Base-by-base conservation (phyloP, 345 rosid species). In the Salix koriyanagi region DNA sequence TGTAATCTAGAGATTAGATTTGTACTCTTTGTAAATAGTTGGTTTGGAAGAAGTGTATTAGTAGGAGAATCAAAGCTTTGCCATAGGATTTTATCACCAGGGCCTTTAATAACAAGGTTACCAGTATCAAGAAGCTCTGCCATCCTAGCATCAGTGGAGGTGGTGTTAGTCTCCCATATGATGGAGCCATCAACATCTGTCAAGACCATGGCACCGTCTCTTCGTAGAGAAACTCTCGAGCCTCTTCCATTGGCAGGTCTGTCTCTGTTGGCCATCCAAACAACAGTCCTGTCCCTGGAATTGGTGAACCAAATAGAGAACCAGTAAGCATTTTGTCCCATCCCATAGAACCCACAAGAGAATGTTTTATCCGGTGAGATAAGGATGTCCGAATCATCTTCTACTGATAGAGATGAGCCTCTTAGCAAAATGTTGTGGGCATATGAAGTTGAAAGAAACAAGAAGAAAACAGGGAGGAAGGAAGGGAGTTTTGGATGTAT, bases 301-400 rank as follows among this genome's bases (percentile, higher is more conserved):
- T 28, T 15, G 19, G 12, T 73, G 80, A 81, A 67, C 87, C 87
- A 84, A 21, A 76, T 34, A 6, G 83, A 72, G 21, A 76, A 80
- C 72, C 74, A 76, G 30, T 25, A 50, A 41, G 85, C 78, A 23
- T 85, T 82, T 19, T 28, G 46, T 62, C 77, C 70, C 8, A 58
- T 12, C 12, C 76, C 60, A 58, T 83, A 81, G 76, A 88, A 85
- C 23, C 91, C 90, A 79, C 87, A 84, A 10, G 82, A 74, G 77
- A 85, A 87, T 16, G 87, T 81, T 54, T 60, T 72, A 23, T 84
- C 77, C 10, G 75, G 77, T 34, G 89, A 87, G 10, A 32, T 39
- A 11, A 85, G 72, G 21, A 76, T 46, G 78, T 79, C 80, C 8
- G 68, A 50, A 39, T 72, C 67, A 25, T 82, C 64, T 67, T 12